A percentile compares a stretch with the other conserved stretches of the same genome.
phyloP scores from a whole-genome alignment of 148 eudicot genomes.

The Heliosperma pusillum region DNA sequence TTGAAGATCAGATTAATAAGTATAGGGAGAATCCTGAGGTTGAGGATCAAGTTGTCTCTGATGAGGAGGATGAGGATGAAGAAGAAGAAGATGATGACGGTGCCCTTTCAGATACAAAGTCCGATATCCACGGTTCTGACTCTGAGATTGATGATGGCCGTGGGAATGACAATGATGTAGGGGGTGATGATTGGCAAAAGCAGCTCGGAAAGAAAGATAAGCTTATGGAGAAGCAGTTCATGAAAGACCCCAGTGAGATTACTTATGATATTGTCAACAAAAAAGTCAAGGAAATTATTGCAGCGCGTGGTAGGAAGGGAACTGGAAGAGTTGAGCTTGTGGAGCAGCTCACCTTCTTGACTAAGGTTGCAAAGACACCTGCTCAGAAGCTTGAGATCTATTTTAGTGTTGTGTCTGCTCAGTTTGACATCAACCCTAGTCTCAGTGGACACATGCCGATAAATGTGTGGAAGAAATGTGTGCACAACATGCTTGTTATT shows the following conservation, averaged over 20 bases:
- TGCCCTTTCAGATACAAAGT: slow-evolving; percentile 26
- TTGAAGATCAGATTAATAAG: slow-evolving; percentile 58
- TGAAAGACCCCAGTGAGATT: slow-evolving; percentile 40
- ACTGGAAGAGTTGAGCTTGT: slow-evolving; percentile 83
- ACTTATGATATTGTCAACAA: slow-evolving; percentile 81
- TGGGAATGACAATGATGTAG: slow-evolving; percentile 22
- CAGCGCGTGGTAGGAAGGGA: slow-evolving; percentile 86
- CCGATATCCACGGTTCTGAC: slow-evolving; percentile 42
- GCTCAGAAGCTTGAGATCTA: slow-evolving; percentile 92
- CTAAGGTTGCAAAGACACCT: slow-evolving; percentile 88
- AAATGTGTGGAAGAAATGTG: slow-evolving; percentile 86
- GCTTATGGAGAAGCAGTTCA: slow-evolving; percentile 66
- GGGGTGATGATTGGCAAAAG: slow-evolving; percentile 50
- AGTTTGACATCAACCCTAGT: slow-evolving; percentile 81
- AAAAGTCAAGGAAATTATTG: slow-evolving; percentile 78
- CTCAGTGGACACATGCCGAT: slow-evolving; percentile 80
- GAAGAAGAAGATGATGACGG: slow-evolving; percentile 38
- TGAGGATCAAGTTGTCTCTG: slow-evolving; percentile 32
- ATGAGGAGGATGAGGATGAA: slow-evolving; percentile 30
- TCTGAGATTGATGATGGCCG: slow-evolving; percentile 33
- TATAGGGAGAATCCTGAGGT: slow-evolving; percentile 72
- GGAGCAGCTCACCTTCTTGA: slow-evolving; percentile 87
- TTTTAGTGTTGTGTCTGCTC: slow-evolving; percentile 80
- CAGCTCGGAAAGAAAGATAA: slow-evolving; percentile 59
- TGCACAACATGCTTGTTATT: slow-evolving; percentile 65